Conservation (phyloP, 2,329 filamentous ascomycete genomes). For the Penicillium sp. region DNA sequence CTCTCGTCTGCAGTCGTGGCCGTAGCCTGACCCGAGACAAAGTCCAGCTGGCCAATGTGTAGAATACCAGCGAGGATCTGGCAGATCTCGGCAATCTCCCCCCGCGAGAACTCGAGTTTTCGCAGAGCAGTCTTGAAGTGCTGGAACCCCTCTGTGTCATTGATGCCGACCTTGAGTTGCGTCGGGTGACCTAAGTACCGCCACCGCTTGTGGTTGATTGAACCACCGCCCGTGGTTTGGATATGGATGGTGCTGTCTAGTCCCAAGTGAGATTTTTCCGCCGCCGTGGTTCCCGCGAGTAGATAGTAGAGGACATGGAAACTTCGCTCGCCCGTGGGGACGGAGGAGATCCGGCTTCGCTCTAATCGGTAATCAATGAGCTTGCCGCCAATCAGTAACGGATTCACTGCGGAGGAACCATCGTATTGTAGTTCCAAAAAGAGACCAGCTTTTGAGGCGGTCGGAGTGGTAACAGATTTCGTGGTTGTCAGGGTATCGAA, state of each 20-base stretch:
- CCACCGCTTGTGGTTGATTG: conserved; percentile 71
- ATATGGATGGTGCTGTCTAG: conserved; percentile 48
- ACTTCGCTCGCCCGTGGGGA: conserved; percentile 92
- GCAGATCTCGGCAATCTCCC: conserved; percentile 94
- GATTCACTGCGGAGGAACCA: conserved; percentile 74
- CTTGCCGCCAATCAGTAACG: conserved; percentile 87
- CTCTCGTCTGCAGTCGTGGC: conserved; percentile 79
- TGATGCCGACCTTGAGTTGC: conserved; percentile 93
- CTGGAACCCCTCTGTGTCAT: conserved; percentile 91
- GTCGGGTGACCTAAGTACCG: conserved; percentile 94
- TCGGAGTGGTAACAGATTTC: conserved; percentile 91
- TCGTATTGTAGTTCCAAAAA: conserved; percentile 98
- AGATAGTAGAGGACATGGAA: conserved; percentile 97
- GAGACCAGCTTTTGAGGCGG: conserved; percentile 88
- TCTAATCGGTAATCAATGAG: conserved; percentile 89
- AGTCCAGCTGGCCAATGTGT: conserved; percentile 97
- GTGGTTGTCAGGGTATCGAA: conserved; percentile 96
- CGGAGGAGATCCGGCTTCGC: conserved; percentile 80
- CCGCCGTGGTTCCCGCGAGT: conserved; percentile 79
- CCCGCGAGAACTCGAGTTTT: conserved; percentile 87
- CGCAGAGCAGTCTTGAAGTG: conserved; percentile 94
- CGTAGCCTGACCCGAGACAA: conserved; percentile 74
- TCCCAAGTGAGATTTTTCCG: conserved; percentile 81
- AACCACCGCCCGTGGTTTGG: conserved; percentile 42
- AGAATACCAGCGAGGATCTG: conserved; percentile 89